These are phyloP conservation scores for Amaranthus hypochondriacus DNA, from an alignment of 148 eudicot genomes.

Conservation along the genomic window DNA sequence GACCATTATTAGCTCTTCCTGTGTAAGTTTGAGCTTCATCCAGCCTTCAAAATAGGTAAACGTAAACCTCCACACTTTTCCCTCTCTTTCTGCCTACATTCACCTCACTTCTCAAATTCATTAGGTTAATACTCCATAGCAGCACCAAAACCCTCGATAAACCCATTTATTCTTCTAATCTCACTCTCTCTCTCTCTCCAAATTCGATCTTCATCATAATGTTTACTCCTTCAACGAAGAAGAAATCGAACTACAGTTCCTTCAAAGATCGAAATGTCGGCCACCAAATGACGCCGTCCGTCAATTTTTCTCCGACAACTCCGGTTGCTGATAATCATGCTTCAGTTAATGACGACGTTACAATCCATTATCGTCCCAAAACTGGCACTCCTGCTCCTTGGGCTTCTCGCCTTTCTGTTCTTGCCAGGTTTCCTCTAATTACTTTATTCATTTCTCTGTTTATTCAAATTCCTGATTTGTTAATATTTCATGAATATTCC, in stretches of 20 bases:
- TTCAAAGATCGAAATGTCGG: slow-evolving; percentile 30
- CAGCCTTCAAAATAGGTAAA: background rate
- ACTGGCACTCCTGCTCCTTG: slow-evolving; percentile 97
- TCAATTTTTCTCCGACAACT: slow-evolving; percentile 48
- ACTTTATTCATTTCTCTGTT: background rate
- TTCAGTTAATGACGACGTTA: slow-evolving; percentile 21
- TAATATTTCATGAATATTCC: background rate
- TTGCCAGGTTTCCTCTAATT: slow-evolving; percentile 48
- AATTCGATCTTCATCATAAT: slow-evolving; percentile 17
- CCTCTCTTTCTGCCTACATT: background rate
- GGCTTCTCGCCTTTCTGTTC: slow-evolving; percentile 78
- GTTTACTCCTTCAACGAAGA: slow-evolving; percentile 60
- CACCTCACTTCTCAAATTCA: background rate
- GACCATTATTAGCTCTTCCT: no score
- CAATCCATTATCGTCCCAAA: slow-evolving; percentile 60
- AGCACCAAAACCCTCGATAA: slow-evolving; percentile 7
- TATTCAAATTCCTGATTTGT: background rate
- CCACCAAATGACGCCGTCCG: background rate
- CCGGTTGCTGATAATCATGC: slow-evolving; percentile 36
- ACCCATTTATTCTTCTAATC: background rate
- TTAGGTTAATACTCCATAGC: background rate
- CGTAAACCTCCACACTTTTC: background rate
- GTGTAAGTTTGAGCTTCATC: background rate
- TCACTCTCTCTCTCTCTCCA: background rate
- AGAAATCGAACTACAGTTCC: slow-evolving; percentile 35